Conservation (phyloP, 2,329 filamentous ascomycete genomes). For the Acephala macrosclerotiorum region DNA sequence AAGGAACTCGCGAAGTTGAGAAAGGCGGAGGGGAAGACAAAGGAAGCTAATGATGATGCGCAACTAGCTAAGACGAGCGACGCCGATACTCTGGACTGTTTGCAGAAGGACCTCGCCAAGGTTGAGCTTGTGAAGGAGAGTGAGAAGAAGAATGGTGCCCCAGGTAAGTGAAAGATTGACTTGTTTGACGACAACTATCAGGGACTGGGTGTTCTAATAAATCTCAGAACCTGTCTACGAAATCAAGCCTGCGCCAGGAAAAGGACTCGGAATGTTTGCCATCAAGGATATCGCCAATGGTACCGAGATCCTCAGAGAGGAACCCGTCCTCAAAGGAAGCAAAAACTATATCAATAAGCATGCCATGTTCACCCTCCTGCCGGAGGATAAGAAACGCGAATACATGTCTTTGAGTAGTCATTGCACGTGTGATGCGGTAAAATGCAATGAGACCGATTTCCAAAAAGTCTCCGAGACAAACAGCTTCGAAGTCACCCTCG, state of each 20-base stretch:
- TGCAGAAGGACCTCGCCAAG: too few relatives aligned
- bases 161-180: too few relatives aligned
- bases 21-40: too few relatives aligned
- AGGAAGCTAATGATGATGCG: too few relatives aligned
- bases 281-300: slow-evolving; percentile 4
- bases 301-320: slow-evolving; percentile 18
- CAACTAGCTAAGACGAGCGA: too few relatives aligned
- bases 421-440: background rate
- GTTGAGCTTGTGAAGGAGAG: too few relatives aligned
- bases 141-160: too few relatives aligned
- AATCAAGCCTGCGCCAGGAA: background rate
- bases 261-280: slow-evolving; percentile 15
- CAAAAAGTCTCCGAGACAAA: slow-evolving; percentile 6
- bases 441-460: background rate
- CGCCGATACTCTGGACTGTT: too few relatives aligned
- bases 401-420: slow-evolving; percentile 7
- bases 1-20: too few relatives aligned
- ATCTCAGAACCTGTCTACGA: background rate
- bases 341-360: background rate
- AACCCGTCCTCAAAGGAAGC: slow-evolving; percentile 4
- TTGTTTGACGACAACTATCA: too few relatives aligned
- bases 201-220: too few relatives aligned
- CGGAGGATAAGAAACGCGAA: background rate
- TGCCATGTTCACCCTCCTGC: slow-evolving; percentile 3
- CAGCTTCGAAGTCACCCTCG: slow-evolving; percentile 1